Evolutionary conservation across 352 stramenopile genomes (phyloP).

Genomic region (Pythium chondricola): DNA sequence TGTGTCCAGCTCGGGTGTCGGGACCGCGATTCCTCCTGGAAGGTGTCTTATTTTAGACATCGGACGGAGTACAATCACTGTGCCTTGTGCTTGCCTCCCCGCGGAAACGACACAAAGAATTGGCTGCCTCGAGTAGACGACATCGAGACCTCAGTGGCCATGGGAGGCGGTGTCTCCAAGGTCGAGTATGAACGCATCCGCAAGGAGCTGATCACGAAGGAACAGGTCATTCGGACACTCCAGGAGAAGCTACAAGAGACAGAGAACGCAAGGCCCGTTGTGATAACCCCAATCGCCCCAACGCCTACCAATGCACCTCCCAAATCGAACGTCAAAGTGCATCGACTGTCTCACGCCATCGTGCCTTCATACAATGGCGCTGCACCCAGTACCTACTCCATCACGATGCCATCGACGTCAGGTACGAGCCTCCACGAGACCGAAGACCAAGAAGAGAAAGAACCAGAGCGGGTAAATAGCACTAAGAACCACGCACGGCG

Average conservation of each 20-base stretch:
- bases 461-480: background rate
- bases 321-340: slow-evolving; percentile 5
- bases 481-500: slow-evolving; percentile 28
- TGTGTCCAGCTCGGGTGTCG: too few relatives aligned
- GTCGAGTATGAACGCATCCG: slow-evolving; percentile 65
- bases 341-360: slow-evolving; percentile 21
- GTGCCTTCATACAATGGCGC: background rate
- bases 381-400: background rate
- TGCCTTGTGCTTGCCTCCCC: too few relatives aligned
- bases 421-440: background rate
- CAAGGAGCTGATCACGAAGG: slow-evolving; percentile 59
- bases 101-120: too few relatives aligned
- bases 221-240: slow-evolving; percentile 60
- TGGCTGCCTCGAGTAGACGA: too few relatives aligned
- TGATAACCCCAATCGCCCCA: background rate
- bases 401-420: too few relatives aligned
- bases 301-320: background rate
- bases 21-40: too few relatives aligned
- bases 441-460: slow-evolving; percentile 7
- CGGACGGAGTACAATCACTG: too few relatives aligned
- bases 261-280: background rate
- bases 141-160: too few relatives aligned
- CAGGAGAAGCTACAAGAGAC: slow-evolving; percentile 46
- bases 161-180: slow-evolving; percentile 72
- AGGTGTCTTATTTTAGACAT: too few relatives aligned